These are phyloP conservation scores for Voacanga thouarsii DNA, from an alignment of 257 asterid species.

Conservation along the genomic window DNA sequence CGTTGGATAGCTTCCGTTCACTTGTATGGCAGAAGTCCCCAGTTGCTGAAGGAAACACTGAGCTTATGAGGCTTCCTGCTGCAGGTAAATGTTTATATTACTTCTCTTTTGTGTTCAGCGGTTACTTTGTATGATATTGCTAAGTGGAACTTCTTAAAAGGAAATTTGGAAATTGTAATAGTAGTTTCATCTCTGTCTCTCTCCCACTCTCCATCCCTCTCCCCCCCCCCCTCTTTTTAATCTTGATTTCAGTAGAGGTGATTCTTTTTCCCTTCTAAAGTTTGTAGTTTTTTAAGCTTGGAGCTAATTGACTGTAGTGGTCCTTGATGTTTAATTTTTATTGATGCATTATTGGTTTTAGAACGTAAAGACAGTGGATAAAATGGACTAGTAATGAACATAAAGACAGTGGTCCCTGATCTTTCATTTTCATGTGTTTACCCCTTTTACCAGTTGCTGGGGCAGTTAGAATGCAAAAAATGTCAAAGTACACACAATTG, in stretches of 20 bases:
- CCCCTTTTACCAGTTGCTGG: background rate
- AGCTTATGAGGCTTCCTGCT: slow-evolving; percentile 43
- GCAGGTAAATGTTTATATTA: slow-evolving; percentile 52
- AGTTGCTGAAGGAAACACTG: slow-evolving; percentile 55
- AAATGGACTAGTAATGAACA: background rate
- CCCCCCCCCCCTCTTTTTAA: background rate
- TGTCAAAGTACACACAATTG: background rate
- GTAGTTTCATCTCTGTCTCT: background rate
- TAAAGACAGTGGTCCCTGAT: background rate
- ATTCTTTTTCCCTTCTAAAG: background rate
- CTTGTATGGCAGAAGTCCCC: slow-evolving; percentile 71
- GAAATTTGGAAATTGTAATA: background rate
- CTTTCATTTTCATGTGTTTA: background rate
- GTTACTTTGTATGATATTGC: background rate
- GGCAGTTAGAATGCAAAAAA: background rate
- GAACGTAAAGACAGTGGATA: background rate
- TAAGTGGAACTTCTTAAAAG: background rate
- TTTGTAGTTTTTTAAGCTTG: background rate
- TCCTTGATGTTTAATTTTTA: background rate
- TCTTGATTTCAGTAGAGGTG: background rate
- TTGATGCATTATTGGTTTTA: background rate
- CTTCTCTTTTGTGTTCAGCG: slow-evolving; percentile 11
- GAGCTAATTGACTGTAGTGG: background rate
- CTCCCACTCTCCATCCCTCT: too few relatives aligned
- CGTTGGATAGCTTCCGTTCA: slow-evolving; percentile 69